A percentile compares a stretch with the other conserved stretches of the same genome.
Conservation (phyloP, 352 stramenopile genomes). For the Phytophthora hibernalis region DNA sequence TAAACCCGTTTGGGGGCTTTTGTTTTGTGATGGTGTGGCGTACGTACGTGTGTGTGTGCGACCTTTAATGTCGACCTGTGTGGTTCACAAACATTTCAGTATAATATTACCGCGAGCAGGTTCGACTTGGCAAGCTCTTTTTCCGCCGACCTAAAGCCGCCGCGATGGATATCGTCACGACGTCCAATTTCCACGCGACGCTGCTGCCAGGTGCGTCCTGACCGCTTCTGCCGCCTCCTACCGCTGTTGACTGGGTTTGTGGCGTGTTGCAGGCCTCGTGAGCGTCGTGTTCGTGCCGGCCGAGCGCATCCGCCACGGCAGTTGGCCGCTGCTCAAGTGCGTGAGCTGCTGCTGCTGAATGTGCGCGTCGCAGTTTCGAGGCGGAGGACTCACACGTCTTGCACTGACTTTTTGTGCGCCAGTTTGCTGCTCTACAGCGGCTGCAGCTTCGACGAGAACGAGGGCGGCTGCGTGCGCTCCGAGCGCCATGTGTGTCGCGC, state of each 20-base stretch:
- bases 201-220: slow-evolving; percentile 68
- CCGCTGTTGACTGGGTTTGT: not conserved
- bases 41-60: too few species aligned
- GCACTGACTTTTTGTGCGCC: slow-evolving; percentile 9
- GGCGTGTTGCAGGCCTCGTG: slow-evolving; percentile 57
- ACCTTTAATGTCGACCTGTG: too few species aligned
- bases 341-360: slow-evolving; percentile 34
- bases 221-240: not conserved
- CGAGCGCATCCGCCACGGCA: slow-evolving; percentile 72
- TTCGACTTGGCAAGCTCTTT: too few species aligned
- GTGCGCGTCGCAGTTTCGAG: slow-evolving; percentile 18
- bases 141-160: too few species aligned
- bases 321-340: slow-evolving; percentile 87
- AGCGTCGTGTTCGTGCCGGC: slow-evolving; percentile 83
- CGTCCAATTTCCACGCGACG: slow-evolving; percentile 91
- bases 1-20: slow-evolving; percentile 2
- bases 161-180: slow-evolving; percentile 87
- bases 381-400: not conserved
- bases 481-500: slow-evolving; percentile 74
- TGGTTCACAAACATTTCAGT: too few species aligned
- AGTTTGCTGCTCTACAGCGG: slow-evolving; percentile 85
- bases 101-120: too few species aligned
- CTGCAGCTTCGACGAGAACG: slow-evolving; percentile 83
- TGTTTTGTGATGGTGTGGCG: slow-evolving; percentile 5
- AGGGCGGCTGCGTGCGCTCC: slow-evolving; percentile 50